Conservation (phyloP, 1,139 yeast genomes). For the Hemisphaericaspora subhashii region DNA sequence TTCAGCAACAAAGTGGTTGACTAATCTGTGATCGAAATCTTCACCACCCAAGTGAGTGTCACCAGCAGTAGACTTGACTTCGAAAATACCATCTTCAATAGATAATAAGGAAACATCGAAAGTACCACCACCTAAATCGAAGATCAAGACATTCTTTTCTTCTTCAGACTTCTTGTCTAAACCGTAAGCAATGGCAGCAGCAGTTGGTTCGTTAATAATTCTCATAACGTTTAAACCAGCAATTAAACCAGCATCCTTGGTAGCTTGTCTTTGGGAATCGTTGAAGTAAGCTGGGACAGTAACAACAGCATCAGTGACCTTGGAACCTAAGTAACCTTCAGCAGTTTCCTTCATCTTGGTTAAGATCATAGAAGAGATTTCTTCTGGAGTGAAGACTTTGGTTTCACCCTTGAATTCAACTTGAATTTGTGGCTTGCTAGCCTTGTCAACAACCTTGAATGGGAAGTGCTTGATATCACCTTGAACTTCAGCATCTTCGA, state of each 20-base stretch:
- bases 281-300: constrained; percentile 53
- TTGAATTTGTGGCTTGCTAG: constrained; percentile 87
- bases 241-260: constrained; percentile 51
- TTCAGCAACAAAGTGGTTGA: constrained; percentile 84
- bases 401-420: constrained; percentile 93
- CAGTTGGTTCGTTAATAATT: constrained; percentile 52
- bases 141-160: constrained; percentile 66
- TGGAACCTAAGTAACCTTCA: constrained; percentile 42
- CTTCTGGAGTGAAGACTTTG: constrained; percentile 96
- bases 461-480: constrained; percentile 47
- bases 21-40: constrained; percentile 51
- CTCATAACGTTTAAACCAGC: constrained; percentile 52
- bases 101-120: constrained; percentile 69
- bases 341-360: constrained; percentile 59
- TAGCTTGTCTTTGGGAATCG: constrained; percentile 53
- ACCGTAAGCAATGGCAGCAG: constrained; percentile 53
- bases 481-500: constrained; percentile 43
- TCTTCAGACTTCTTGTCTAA: constrained; percentile 58
- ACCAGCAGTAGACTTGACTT: constrained; percentile 98
- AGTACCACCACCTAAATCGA: constrained; percentile 55
- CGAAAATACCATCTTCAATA: constrained; percentile 95
- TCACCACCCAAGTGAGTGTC: constrained; percentile 99
- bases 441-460: constrained; percentile 54
- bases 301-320: constrained; percentile 48
- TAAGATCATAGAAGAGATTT: constrained; percentile 93